Base-by-base conservation (phyloP, 2,329 filamentous ascomycete genomes). In the Orbilia brochopaga region DNA sequence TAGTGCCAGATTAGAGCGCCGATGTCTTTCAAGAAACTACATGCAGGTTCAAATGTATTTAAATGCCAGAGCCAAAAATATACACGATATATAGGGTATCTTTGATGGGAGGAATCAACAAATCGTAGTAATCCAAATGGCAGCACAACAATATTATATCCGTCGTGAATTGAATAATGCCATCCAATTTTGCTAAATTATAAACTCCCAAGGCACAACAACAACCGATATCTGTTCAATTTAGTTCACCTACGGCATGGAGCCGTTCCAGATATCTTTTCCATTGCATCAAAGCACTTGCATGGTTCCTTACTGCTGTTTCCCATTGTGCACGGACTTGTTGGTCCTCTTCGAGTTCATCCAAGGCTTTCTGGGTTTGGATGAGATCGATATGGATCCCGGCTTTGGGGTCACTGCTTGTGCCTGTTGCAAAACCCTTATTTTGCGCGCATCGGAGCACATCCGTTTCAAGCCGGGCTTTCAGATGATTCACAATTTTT, bases 351-450 rank as follows among this genome's bases (percentile, higher is more conserved):
- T 73, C 61, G 5, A 73, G 13, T 40, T 73, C 69, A 2, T 35
- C 42, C 32, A 66, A 10, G 2, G 56, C 55, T 10, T 65, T 61
- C 21, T 50, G 42, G 15, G 62, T 73, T 13, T 62, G 55, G 17
- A 21, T 40, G 17, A 73, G 57, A 23, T 73, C 69, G 13, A 64
- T n/a, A 15, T 62, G 27, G 13, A 66, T 53, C 4, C 61, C 69
- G 1, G 61, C 46, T 21, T 53, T 52, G 3, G 32, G 19, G 17
- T 73, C 51, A 15, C 27, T 37, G 35, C 51, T 58, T 19, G 56
- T 65, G 5, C 61, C 69, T 17, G 69, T 62, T 53, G 69, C 62
- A n/a, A 73, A 62, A 1, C 69, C 69, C 44, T 73, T 65, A 19
- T 73, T 61, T 50, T 66, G 55, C 3, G 69, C 69, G 37, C 69